phyloP scores from a whole-genome alignment of 2,329 filamentous ascomycete genomes.

The Monosporascus sp. region DNA sequence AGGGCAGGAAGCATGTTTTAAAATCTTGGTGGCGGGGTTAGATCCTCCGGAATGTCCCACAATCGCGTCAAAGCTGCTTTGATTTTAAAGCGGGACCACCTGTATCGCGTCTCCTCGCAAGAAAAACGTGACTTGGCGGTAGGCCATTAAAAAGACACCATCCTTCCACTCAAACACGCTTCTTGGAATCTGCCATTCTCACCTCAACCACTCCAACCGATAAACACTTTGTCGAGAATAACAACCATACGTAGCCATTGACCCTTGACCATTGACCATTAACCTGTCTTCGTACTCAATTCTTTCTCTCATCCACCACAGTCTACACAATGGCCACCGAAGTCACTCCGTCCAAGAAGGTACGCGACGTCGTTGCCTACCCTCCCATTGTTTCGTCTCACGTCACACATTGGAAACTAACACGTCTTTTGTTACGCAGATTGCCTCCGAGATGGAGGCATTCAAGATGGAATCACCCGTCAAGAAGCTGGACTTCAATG shows the following conservation, averaged over 20 bases:
- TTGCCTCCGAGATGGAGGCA: slow-evolving; percentile 77
- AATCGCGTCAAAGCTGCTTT: not conserved
- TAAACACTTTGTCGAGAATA: slow-evolving; percentile 4
- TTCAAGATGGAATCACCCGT: slow-evolving; percentile 90
- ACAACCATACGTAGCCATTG: slow-evolving; percentile 10
- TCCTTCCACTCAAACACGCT: not conserved
- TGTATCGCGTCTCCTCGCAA: not conserved
- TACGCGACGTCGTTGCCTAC: slow-evolving; percentile 32
- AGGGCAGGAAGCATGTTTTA: too few relatives aligned
- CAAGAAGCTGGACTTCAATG: slow-evolving; percentile 81
- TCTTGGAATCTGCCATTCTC: not conserved
- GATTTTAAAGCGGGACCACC: not conserved
- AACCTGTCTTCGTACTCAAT: slow-evolving; percentile 10
- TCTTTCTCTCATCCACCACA: slow-evolving; percentile 9
- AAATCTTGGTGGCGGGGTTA: not conserved
- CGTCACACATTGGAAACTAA: slow-evolving; percentile 20
- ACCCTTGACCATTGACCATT: too few relatives aligned
- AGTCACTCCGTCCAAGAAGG: slow-evolving; percentile 58
- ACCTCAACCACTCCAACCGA: not conserved
- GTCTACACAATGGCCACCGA: slow-evolving; percentile 64
- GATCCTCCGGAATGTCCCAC: not conserved
- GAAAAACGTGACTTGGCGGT: not conserved
- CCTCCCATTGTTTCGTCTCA: slow-evolving; percentile 2
- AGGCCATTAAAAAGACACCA: not conserved
- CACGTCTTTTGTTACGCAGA: slow-evolving; percentile 45